phyloP scores from a whole-genome alignment of 805 yeast species.

The Millerozyma miso region DNA sequence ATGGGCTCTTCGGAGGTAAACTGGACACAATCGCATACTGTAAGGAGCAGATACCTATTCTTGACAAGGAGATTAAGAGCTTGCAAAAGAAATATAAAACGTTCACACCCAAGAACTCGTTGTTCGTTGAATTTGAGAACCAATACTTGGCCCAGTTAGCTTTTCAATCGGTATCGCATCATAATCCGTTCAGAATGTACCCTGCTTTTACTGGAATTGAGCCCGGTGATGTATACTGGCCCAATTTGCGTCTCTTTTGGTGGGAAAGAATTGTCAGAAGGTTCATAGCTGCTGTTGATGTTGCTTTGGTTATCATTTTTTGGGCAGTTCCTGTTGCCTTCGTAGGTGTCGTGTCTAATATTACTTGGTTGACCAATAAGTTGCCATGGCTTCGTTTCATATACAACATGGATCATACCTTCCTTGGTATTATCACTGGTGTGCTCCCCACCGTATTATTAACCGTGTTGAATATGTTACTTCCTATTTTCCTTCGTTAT shows the following conservation, averaged over 20 bases:
- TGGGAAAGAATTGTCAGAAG: conserved; percentile 65
- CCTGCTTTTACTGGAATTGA: conserved; percentile 62
- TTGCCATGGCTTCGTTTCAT: conserved; percentile 75
- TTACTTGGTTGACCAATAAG: conserved; percentile 63
- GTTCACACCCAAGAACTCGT: conserved; percentile 66
- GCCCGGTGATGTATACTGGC: conserved; percentile 64
- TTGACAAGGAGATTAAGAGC: conserved; percentile 53
- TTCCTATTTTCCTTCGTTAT: conserved; percentile 77
- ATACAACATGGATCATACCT: conserved; percentile 60
- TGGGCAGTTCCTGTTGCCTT: conserved; percentile 99
- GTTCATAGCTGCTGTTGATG: conserved; percentile 48
- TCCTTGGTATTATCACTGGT: conserved; percentile 85
- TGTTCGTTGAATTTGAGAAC: conserved; percentile 73
- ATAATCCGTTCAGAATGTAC: conserved; percentile 57
- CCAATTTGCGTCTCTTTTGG: conserved; percentile 73
- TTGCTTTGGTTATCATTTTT: conserved; percentile 61
- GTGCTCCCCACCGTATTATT: conserved; percentile 79
- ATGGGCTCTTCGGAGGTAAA: conserved; percentile 46
- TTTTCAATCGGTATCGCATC: conserved; percentile 57
- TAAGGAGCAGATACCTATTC: conserved; percentile 50
- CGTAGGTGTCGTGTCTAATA: conserved; percentile 89
- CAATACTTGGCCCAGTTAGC: conserved; percentile 77
- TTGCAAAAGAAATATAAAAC: conserved; percentile 49
- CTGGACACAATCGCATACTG: conserved; percentile 60
- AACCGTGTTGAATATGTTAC: conserved; percentile 77